Evolutionary conservation across 148 eudicot genomes (phyloP), one percentile per base, ranked within the genome.

Genomic region (Fagopyrum tataricum): DNA sequence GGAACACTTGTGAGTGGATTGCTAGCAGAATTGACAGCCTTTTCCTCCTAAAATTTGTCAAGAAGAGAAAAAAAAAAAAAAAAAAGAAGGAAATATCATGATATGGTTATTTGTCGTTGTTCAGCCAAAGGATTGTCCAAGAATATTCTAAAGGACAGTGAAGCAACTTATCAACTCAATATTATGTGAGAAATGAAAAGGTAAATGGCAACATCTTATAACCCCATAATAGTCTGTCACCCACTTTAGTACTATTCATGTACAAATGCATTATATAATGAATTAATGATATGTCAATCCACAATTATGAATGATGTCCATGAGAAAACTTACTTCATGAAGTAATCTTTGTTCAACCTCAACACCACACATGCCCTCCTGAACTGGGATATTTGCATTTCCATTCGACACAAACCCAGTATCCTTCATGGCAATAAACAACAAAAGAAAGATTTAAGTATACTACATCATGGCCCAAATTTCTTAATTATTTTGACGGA

Each of bases 281-380:
- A 18, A 26, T 11, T 5, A n/a, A 5, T n/a, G 8, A 26, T 13
- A 62, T 21, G 24, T 23, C 21, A 0, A 13, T 7, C 73, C 56
- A 46, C n/a, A 6, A 31, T 17, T 67, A 70, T 8, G 56, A 47
- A 48, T n/a, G 15, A 64, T 31, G 37, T 9, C 68, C 2, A 10
- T 24, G 26, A 64, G n/a, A 13, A 20, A 1, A 55, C 77, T 71
- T 77, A 87, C 93, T 82, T 44, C 20, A 43, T 74, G 72, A 41
- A 73, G 77, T 75, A 88, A 76, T 78, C 85, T 87, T 52, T 84
- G 89, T 62, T 84, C 92, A 85, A 84, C 88, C 82, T 90, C 99
- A 74, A 88, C 82, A 76, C 92, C 96, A 80, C 81, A 77, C 75
- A 91, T 84, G 67, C 96, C 99, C 80, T 95, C 97, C 70, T 78